Evolutionary conservation across 1,139 yeast species (phyloP), one percentile per base, ranked within the genome.

Genomic region (Pichia sp.): DNA sequence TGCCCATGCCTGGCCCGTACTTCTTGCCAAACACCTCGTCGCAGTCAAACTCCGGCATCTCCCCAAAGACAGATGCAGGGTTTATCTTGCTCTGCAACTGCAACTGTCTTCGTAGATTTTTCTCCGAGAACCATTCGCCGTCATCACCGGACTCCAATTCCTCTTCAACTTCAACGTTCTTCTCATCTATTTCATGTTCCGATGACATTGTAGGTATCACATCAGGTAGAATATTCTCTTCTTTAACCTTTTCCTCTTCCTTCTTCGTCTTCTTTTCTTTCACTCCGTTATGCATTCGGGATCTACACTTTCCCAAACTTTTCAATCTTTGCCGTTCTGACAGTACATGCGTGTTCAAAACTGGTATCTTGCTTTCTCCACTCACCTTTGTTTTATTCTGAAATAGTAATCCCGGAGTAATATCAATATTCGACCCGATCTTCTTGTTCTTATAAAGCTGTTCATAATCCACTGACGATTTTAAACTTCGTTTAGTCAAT

Each of bases 41-140:
- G 38, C 74, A 73, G 56, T 86, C 84, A 16, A 86, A 77, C 48
- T 80, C 86, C 36, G 76, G 82, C 59, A 85, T 74, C 35, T 78
- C 83, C 0, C 96, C 96, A 66, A 89, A 88, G 1, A 88, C 74
- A 4, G 70, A 58, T 41, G 72, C 76, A 0, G 96, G 95, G 56
- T 88, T 82, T 44, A 81, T 64, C 16, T 63, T 61, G 47, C 74
- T 76, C 57, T 85, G 95, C 36, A 68, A 63, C 33, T 70, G 59
- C 33, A 86, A 66, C 30, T 72, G 64, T 40, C 64, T 31, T 72
- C 70, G 35, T 82, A 65, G 46, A 73, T 78, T 1, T 86, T 83
- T 0, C 14, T 42, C 42, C 4, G 37, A 27, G 14, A 31, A 36
- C 43, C 43, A 40, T 15, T 40, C 42, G 10, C 22, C 20, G 14